phyloP scores from a whole-genome alignment of 176 grass and related monocot genomes.

The Carex myosuroides region DNA sequence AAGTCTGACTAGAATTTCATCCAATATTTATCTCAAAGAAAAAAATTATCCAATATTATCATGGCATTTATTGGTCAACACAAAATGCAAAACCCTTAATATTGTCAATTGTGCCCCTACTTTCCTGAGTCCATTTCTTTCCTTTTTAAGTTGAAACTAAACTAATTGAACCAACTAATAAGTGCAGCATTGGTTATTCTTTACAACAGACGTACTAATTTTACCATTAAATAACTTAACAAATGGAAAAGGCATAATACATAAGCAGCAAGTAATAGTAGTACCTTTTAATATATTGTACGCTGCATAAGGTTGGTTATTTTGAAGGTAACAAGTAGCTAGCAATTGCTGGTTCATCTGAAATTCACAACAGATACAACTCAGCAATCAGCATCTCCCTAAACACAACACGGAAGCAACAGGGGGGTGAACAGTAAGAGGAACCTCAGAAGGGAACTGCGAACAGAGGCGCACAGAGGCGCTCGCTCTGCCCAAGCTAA shows the following conservation, averaged over 20 bases:
- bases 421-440: no score
- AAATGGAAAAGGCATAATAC: background rate
- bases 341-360: no score
- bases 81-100: background rate
- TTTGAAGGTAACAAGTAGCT: slow-evolving; percentile 92
- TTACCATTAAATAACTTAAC: background rate
- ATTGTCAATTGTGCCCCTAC: background rate
- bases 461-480: no score
- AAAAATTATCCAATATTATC: background rate
- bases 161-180: background rate
- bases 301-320: slow-evolving; percentile 77
- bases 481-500: no score
- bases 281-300: slow-evolving; percentile 97
- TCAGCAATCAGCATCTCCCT: no score
- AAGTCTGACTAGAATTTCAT: background rate
- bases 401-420: no score
- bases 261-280: slow-evolving; percentile 2
- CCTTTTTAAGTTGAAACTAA: background rate
- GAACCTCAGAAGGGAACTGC: no score
- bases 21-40: background rate
- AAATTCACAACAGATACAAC: no score
- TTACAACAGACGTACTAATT: background rate
- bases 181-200: no score
- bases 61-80: slow-evolving; percentile 1
- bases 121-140: background rate